Evolutionary conservation across 2,329 filamentous ascomycete genomes (phyloP), one percentile per base, ranked within the genome.

Genomic region (Graphilbum ipis-grandicollis): DNA sequence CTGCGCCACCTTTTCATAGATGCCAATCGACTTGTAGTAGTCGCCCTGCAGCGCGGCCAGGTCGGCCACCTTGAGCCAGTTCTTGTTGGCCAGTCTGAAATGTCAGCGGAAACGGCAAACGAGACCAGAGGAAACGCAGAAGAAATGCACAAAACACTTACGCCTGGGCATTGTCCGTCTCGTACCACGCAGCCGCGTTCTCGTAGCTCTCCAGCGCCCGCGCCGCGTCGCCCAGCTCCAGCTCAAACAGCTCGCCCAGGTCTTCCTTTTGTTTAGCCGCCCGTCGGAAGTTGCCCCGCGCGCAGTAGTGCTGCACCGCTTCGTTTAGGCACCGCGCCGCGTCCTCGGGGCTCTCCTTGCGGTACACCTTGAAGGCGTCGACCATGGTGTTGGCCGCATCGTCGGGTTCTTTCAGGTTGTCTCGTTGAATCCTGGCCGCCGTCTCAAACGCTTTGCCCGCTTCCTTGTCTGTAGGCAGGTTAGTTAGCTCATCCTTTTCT

Each of bases 301-400:
- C 61, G 48, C 83, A 88, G 59, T 93, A 96, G 55, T 90, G 81
- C 40, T 75, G 66, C 53, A 96, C 84, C 30, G 85, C 80, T 45
- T 75, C 62, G 45, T 84, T 73, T 39, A 94, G 63, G 51, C 82
- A 85, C 43, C 82, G 67, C 31, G 79, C 82, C 14, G 86, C 88
- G 50, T 88, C 79, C 52, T 83, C 68, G 17, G 85, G 85, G 49
- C 82, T 75, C 37, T 80, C 75, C 59, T 85, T 92, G 50, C 79
- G 72, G 62, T 94, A 96, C 41, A 84, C 79, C 65, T 96, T 94
- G 70, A 86, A 96, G 36, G 90, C 90, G 56, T 96, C 86, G 50
- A 79, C 73, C 35, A 85, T 64, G 34, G 79, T 79, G 58, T 93
- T 92, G 44, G 88, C 86, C 34, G 85, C 84, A 53, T 96, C 90